Base-by-base conservation (phyloP, 2,329 filamentous ascomycete species). In the Ceratocystis huliohia region DNA sequence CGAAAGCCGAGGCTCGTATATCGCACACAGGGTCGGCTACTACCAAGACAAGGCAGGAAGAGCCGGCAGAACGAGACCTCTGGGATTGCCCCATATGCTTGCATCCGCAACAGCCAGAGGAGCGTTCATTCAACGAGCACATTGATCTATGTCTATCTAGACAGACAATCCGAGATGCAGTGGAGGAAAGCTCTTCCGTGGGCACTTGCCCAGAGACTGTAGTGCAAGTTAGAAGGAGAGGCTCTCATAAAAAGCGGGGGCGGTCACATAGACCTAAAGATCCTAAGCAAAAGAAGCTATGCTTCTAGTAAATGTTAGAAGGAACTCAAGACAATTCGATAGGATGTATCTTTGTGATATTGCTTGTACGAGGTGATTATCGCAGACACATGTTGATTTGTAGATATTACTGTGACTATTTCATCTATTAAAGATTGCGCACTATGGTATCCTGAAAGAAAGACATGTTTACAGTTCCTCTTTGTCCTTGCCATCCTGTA, bases 21-120 rank as follows among this genome's bases (percentile, higher is more conserved):
- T 5, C 20, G 22, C 53, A 30, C 15, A 33, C 15, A n/a, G 53
- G 17, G 8, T 17, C 15, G 0, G 53, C 25, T 17, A 30, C 5
- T 59, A 8, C 17, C 15, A 10, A 33, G 13, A 17, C 53, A 15
- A 8, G 7, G 2, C 53, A 5, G 22, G 13, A 20, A 37, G 53
- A 33, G 7, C n/a, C 28, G 3, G 72, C 73, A 8, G 74, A 77
- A 65, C 76, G 82, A 64, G 78, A 84, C 61, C 80, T 79, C 74
- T 97, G 92, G 92, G 82, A 87, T 46, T 99, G 94, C 74, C 94
- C 94, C 0, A 89, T 97, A 57, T 99, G 94, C 74, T 77, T 78
- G n/a, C 80, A 87, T 17, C 86, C 89, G 0, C 92, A 96, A 72
- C 72, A 79, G 0, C 83, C 91, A 0, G 82, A 93, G 63, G 91